Percentiles rank a stretch among this genome's conserved stretches.
These are phyloP conservation scores for Alternaria brassicae DNA, from an alignment of 2,329 filamentous ascomycete genomes.

Conservation along the genomic window DNA sequence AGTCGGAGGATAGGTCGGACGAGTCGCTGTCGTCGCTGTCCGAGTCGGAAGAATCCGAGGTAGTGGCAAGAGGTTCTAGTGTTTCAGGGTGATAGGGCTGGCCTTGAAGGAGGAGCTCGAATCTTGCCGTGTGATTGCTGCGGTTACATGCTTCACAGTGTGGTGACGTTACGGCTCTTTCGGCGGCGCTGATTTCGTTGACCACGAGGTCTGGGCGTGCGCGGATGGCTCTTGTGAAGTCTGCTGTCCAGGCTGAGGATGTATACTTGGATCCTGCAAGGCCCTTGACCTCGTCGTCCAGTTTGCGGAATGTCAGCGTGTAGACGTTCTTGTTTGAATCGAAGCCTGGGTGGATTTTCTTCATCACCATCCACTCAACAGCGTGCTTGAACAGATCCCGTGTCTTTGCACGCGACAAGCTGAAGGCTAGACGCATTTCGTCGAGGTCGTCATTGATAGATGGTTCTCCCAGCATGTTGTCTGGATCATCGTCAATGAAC, in stretches of 20 bases:
- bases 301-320: conserved; percentile 70
- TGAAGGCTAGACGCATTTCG: conserved; percentile 73
- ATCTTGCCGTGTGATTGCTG: conserved; percentile 71
- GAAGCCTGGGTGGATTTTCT: conserved; percentile 76
- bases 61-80: conserved; percentile 66
- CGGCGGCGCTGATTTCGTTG: conserved; percentile 36
- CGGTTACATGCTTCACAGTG: conserved; percentile 76
- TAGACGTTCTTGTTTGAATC: conserved; percentile 69
- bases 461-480: conserved; percentile 60
- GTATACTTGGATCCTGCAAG: conserved; percentile 74
- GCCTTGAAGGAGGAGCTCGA: conserved; percentile 68
- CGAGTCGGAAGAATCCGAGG: conserved; percentile 43
- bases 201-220: conserved; percentile 66
- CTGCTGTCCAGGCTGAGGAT: conserved; percentile 72
- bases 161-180: conserved; percentile 22
- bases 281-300: conserved; percentile 73
- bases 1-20: conserved; percentile 28
- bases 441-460: conserved; percentile 53
- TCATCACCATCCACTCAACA: conserved; percentile 82
- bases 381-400: conserved; percentile 76
- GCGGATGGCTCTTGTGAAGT: conserved; percentile 71
- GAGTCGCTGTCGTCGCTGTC: conserved; percentile 20
- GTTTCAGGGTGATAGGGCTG: conserved; percentile 70
- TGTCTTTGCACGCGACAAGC: conserved; percentile 70
- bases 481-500: conserved; percentile 70